Evolutionary conservation across 805 yeast species (phyloP), one percentile per base, ranked within the genome.

Genomic region (Starmera amethionina): DNA sequence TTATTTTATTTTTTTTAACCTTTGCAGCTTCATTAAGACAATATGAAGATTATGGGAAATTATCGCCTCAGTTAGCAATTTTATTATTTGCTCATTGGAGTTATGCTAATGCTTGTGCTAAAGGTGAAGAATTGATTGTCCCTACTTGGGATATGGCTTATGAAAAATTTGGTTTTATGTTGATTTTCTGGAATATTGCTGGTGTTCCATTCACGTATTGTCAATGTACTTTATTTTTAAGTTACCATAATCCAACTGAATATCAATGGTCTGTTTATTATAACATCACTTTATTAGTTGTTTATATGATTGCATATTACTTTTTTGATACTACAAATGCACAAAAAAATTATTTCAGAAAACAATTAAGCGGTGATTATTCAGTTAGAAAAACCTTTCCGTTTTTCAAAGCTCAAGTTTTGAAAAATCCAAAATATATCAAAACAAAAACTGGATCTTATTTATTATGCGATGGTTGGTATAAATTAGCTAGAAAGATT

Each of bases 81-180:
- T 69, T 88, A 32, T 63, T 85, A 49, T 65, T 82, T 44, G 97
- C 95, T 12, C 94, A 90, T 61, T 93, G 94, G 84, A 68, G 88
- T 37, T 93, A 93, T 58, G 96, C 95, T 45, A 90, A 93, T 57
- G 96, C 97, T 3, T 90, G 97, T 64, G 81, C 95, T 42, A 93
- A 93, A 65, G 98, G 97, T 52, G 98, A 93, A 65, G 97, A 93
- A 61, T 70, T 90, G 53, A 93, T 93, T 59, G 95, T 89, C 46
- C 96, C 97, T 52, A 84, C 96, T 15, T 93, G 98, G 97, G 98
- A 93, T 63, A 90, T 93, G 97, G 96, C 95, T 29, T 93, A 93
- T 63, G 98, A 93, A 63, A 93, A 93, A 66, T 93, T 93, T 55
- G 98, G 98, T n/a, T 93, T 93, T 71, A 89, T 93, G 97, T 75